Base-by-base conservation (phyloP, 345 rosid genomes). In the Microcos paniculata region DNA sequence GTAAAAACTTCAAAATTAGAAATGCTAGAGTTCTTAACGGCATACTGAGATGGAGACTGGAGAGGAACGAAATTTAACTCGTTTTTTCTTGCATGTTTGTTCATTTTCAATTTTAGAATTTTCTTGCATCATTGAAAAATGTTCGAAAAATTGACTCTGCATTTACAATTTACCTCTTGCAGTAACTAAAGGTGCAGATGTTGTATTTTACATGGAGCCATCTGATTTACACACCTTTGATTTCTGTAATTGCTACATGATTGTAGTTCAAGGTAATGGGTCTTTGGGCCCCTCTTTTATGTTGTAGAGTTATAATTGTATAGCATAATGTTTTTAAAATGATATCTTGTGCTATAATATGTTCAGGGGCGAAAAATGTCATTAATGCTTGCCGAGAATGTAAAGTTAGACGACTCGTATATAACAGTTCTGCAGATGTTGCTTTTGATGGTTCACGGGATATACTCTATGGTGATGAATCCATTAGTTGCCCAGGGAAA, bases 361-460 rank as follows among this genome's bases (percentile, higher is more conserved):
- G 19, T 52, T 75, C 80, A 96, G 99, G 99, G 63, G 84, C 97
- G 48, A 88, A 90, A 72, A 93, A 93, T 81, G 94, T 93, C 72
- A 87, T 92, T 72, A 82, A 80, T 40, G 94, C 91, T 18, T 96
- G 99, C 80, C 84, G 82, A 70, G 94, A 90, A 79, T 86, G 94
- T 84, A 87, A 87, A 85, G 97, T 96, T 43, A 87, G 89, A 71
- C 85, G 80, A 87, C 89, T 96, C 48, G 83, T 96, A 73, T 92
- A 92, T 80, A 86, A 90, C 74, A 92, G 99, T 82, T 81, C 94
- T 45, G 98, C 93, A 6, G 97, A 92, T 88, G 91, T 96, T 40
- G 88, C 90, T 65, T 92, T 93, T 81, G 80, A 95, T 82, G 97
- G 96, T 79, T 93, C 91, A 18, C 82, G 51, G 79, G 86, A 93